These are phyloP conservation scores for Phaeosphaeriaceae sp. DNA, from an alignment of 2,329 filamentous ascomycete genomes.

Conservation along the genomic window DNA sequence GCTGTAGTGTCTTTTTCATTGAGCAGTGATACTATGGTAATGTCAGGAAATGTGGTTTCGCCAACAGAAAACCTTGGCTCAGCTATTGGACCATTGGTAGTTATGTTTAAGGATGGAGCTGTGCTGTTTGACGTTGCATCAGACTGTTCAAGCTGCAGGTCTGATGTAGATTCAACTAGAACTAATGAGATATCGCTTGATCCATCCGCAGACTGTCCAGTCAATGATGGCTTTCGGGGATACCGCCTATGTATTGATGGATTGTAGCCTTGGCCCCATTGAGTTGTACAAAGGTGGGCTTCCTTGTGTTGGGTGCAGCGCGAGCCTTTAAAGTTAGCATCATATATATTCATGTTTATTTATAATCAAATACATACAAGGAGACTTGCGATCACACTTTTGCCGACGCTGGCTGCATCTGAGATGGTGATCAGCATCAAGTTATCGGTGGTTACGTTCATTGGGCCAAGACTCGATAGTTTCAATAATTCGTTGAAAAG, in stretches of 20 bases:
- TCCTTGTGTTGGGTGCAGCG: conserved; percentile 42
- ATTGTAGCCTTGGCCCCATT: conserved; percentile 43
- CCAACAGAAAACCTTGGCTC: conserved; percentile 11
- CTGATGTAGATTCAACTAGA: conserved; percentile 10
- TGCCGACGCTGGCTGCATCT: conserved; percentile 32
- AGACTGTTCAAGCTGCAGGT: conserved; percentile 2
- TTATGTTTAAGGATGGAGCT: not conserved
- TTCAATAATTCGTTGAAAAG: too few relatives aligned
- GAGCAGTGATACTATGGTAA: conserved; percentile 34
- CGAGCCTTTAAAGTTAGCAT: conserved; percentile 16
- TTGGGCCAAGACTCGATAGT: too few relatives aligned
- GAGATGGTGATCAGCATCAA: not conserved
- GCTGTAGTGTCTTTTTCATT: conserved; percentile 29
- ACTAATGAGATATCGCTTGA: conserved; percentile 17
- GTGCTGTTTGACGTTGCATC: not conserved
- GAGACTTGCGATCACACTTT: conserved; percentile 41
- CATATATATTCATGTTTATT: not conserved
- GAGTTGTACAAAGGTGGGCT: conserved; percentile 39
- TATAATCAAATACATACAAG: conserved; percentile 13
- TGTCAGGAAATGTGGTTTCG: conserved; percentile 28
- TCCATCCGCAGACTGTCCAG: conserved; percentile 5
- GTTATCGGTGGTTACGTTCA: too few relatives aligned
- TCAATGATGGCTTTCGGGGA: conserved; percentile 13
- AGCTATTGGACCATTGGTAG: not conserved
- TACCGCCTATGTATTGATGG: conserved; percentile 41